A percentile compares a stretch with the other conserved stretches of the same genome.
Conservation (phyloP, 1,284 basidiomycete species). For the Ceratobasidium sp. region DNA sequence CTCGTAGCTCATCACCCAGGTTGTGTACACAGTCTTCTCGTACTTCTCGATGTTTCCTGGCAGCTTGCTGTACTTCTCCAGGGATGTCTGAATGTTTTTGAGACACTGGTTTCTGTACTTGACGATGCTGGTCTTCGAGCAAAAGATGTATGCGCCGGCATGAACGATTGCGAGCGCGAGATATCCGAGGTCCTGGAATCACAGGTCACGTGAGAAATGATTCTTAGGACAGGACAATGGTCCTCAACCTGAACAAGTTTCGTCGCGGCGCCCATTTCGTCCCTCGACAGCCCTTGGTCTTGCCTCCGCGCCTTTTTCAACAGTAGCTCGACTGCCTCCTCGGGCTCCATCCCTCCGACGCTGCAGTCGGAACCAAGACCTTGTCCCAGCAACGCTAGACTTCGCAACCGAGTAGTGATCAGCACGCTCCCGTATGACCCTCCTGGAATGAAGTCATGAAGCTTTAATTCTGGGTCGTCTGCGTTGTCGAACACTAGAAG, state of each 20-base stretch:
- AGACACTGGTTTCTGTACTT: neutral
- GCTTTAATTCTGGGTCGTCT: neutral
- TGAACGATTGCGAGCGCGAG: constrained; percentile 22
- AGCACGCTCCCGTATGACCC: neutral
- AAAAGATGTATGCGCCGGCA: neutral
- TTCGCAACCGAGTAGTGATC: neutral
- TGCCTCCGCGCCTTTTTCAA: neutral
- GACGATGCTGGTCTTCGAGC: neutral
- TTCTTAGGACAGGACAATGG: neutral
- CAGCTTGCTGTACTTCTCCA: neutral
- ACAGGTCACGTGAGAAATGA: neutral
- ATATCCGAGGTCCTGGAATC: neutral
- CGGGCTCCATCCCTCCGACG: constrained; percentile 12
- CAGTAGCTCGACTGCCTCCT: constrained; percentile 27
- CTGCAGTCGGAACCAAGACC: neutral
- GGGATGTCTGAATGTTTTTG: neutral
- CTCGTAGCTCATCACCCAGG: constrained; percentile 14
- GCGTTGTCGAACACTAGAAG: constrained; percentile 28
- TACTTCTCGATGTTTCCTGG: neutral
- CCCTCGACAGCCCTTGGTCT: neutral
- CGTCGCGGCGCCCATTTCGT: neutral
- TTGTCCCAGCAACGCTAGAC: neutral
- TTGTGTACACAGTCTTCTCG: constrained; percentile 4
- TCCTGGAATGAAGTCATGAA: neutral
- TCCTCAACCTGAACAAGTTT: constrained; percentile 2